Base-by-base conservation (phyloP, 1,284 basidiomycete genomes). In the Ceratobasidium sp. region DNA sequence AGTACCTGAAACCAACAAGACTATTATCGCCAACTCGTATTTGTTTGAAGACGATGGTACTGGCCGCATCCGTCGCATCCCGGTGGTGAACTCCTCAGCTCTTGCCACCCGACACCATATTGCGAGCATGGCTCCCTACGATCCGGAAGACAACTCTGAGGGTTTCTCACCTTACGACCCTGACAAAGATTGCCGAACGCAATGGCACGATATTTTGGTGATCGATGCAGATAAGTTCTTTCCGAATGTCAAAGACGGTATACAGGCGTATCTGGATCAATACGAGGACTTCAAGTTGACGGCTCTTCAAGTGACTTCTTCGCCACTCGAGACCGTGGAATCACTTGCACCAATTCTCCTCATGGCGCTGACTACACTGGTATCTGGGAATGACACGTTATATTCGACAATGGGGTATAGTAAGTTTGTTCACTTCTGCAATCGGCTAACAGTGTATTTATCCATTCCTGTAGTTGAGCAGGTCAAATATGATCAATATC, bases 41-140 rank as follows among this genome's bases (percentile, higher is more conserved):
- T 30, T 69, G 1, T 69, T 69, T 26, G 66, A 69, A 43, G 66
- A 69, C 30, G 66, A 69, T 28, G 66, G 66, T n/a, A 69, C 66
- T 38, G 66, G 66, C 2, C 50, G 66, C 16, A 30, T 69, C n/a
- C 32, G 54, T 11, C 66, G 66, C 3, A 30, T 26, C 46, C 66
- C 50, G 7, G 46, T 30, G 11, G 21, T 30, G 6, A 69, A 69
- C n/a, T 46, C 66, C 32, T 69, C 66, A 18, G 43, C 46, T n/a
- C n/a, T 69, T 7, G 14, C 50, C 8, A 21, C 66, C 35, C 32
- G 66, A 16, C 50, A 69, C 21, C 66, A 69, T 43, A 58, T 57
- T 43, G 35, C 43, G 14, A 58, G 43, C 28, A 69, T 69, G 66
- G 38, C 66, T 1, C n/a, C 66, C 2, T 69, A 69, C 13, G 66